Percentiles rank a stretch among this genome's conserved stretches.
Evolutionary conservation across 2,329 filamentous ascomycete genomes (phyloP).

Genomic region (Nectriaceae sp.): DNA sequence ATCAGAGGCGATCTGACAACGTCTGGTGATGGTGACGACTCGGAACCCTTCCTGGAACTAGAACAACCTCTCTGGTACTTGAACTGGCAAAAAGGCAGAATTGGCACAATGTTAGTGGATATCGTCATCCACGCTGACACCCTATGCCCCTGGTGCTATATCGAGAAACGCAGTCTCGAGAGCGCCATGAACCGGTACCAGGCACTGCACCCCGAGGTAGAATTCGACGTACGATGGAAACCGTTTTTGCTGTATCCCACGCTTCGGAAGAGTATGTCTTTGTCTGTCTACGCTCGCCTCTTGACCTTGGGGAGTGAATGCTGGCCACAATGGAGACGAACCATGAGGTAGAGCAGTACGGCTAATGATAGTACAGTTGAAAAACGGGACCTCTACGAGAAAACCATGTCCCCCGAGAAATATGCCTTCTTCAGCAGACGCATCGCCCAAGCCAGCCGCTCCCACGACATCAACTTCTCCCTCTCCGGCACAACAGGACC

Average conservation of each 20-base stretch:
- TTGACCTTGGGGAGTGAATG: too few species aligned
- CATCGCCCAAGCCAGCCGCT: conserved; percentile 33
- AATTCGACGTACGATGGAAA: conserved; percentile 49
- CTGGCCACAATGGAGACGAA: too few species aligned
- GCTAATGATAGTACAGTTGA: conserved; percentile 32
- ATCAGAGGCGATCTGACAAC: conserved; percentile 5
- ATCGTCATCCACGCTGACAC: conserved; percentile 53
- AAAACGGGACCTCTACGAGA: conserved; percentile 40
- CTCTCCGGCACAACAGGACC: conserved; percentile 46
- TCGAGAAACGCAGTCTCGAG: conserved; percentile 49
- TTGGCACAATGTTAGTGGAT: conserved; percentile 21
- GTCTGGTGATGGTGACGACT: too few species aligned
- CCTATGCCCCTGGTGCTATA: conserved; percentile 55
- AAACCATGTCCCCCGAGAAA: conserved; percentile 28
- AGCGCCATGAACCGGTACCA: conserved; percentile 45
- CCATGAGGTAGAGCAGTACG: too few species aligned
- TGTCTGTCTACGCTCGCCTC: not conserved
- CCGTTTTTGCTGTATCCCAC: conserved; percentile 48
- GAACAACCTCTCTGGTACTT: too few species aligned
- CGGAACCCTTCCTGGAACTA: too few species aligned
- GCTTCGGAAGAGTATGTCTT: conserved; percentile 27
- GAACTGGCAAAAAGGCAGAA: too few species aligned
- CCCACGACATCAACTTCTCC: conserved; percentile 42
- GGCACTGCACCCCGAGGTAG: conserved; percentile 41
- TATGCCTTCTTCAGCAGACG: conserved; percentile 32